Base-by-base conservation (phyloP, 257 asterid species). In the Capsicum baccatum region DNA sequence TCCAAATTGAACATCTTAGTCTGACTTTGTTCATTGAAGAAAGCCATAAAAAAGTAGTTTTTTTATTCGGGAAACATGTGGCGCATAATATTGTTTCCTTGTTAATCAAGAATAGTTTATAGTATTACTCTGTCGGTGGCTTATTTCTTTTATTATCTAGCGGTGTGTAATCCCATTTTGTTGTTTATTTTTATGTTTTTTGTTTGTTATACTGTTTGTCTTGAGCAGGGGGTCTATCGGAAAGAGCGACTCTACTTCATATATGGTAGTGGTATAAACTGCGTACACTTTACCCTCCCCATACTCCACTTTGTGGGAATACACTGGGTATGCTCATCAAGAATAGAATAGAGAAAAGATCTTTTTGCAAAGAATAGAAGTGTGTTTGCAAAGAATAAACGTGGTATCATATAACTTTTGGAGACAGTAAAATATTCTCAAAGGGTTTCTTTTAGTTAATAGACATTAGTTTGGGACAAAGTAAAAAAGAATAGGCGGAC, bases 1-100 rank as follows among this genome's bases (percentile, higher is more conserved):
- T 16, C 42, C 42, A 48, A 73, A 73, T 19, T 19, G 80, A 76
- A 52, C 21, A 76, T 50, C 81, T 76, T 21, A 21, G 21, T 76
- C 52, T 76, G 62, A 52, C 26, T 76, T 21, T 21, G 19, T 21
- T 33, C 13, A 15, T 21, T 13, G 60, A 19, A 15, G 19, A 19
- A 44, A 70, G 54, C 5, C 17, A 11, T 70, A 8, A 19, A 76
- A 50, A 21, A 8, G 62, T 50, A 19, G 50, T 11, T 13, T 50
- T 11, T 21, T 74, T 50, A 13, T 74, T 19, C 7, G 19, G 81
- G 81, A 74, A 74, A 74, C 58, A 76, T 52, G 81, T 13, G 15
- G 19, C 52, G 47, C 81, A 76, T 21, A 26, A 21, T 76, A 74
- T 39, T 39, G 59, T 16, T 74, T 74, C 60, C 58, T 52, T 74